A percentile compares a stretch with the other conserved stretches of the same genome.
Evolutionary conservation across 2,329 filamentous ascomycete genomes (phyloP).

Genomic region (Fusarium oxysporum): DNA sequence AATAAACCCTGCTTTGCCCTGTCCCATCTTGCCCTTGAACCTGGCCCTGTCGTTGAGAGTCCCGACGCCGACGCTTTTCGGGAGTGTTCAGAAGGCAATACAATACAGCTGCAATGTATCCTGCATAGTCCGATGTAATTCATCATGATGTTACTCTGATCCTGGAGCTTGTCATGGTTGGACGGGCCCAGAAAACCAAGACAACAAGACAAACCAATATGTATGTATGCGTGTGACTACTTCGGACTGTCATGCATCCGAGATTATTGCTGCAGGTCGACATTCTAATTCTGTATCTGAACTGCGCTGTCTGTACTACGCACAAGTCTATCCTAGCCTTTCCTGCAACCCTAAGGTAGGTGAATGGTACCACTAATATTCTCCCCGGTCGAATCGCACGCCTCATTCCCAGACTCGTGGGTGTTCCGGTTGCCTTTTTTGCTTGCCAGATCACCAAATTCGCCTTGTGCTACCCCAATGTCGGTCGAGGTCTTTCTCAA

Average conservation of each 20-base stretch:
- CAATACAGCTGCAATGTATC: background rate
- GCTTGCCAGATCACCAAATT: constrained; percentile 25
- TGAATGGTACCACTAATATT: constrained; percentile 19
- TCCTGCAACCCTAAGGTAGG: constrained; percentile 19
- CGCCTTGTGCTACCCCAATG: constrained; percentile 24
- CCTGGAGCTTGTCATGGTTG: constrained; percentile 32
- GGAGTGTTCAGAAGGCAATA: constrained; percentile 1
- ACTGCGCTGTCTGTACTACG: background rate
- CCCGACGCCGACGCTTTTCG: constrained; percentile 24
- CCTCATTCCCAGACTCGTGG: constrained; percentile 18
- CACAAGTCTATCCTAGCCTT: constrained; percentile 26
- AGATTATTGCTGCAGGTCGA: constrained; percentile 47
- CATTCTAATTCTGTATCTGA: constrained; percentile 31
- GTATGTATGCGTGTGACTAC: constrained; percentile 40
- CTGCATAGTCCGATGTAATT: constrained; percentile 4
- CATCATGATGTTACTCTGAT: constrained; percentile 33
- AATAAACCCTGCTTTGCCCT: constrained; percentile 4
- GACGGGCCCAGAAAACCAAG: constrained; percentile 5
- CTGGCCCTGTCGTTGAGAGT: constrained; percentile 6
- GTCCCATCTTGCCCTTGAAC: background rate
- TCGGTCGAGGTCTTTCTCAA: constrained; percentile 17
- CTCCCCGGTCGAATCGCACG: constrained; percentile 22
- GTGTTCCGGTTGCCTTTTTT: constrained; percentile 33
- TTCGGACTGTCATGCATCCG: constrained; percentile 44
- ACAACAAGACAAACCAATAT: constrained; percentile 17